These are phyloP conservation scores for Tylopilus intermedius DNA, from an alignment of 768 basidiomycete genomes.

Conservation along the genomic window DNA sequence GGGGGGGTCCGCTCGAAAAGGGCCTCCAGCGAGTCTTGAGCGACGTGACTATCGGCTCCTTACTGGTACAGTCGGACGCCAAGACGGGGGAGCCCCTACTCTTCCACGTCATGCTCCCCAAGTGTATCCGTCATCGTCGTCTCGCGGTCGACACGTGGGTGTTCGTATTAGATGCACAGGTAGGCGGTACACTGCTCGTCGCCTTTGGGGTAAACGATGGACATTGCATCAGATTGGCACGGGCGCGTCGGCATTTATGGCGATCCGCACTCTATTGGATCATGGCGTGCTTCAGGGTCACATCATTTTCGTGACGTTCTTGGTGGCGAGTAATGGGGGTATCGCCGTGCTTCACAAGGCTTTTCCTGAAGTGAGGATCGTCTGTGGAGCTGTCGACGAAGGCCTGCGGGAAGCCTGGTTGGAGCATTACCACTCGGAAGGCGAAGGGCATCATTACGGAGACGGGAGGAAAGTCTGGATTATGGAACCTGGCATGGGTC, in stretches of 20 bases:
- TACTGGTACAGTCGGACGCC: conserved; percentile 86
- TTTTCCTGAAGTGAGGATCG: conserved; percentile 81
- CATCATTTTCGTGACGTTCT: conserved; percentile 87
- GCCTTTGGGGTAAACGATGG: background rate
- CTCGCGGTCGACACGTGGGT: conserved; percentile 71
- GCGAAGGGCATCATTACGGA: conserved; percentile 36
- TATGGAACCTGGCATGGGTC: conserved; percentile 85
- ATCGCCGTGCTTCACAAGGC: conserved; percentile 71
- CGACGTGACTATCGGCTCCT: conserved; percentile 80
- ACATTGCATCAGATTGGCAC: conserved; percentile 72
- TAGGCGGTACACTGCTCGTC: conserved; percentile 19
- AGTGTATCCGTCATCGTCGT: conserved; percentile 60
- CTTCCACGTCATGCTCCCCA: conserved; percentile 76
- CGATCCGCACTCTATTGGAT: conserved; percentile 87
- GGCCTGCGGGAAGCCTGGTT: conserved; percentile 72
- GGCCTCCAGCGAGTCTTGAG: conserved; percentile 87
- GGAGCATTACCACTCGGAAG: conserved; percentile 49
- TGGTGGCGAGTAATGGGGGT: conserved; percentile 81
- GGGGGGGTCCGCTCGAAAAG: conserved; percentile 85
- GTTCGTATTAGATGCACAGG: conserved; percentile 88
- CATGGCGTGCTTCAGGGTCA: conserved; percentile 82
- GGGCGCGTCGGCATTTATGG: conserved; percentile 91
- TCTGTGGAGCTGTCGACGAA: conserved; percentile 80
- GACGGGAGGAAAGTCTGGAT: conserved; percentile 70
- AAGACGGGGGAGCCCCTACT: conserved; percentile 84